Evolutionary conservation across 225 moss, liverwort and hornwort genomes (phyloP), one percentile per base, ranked within the genome.

Genomic region (Antitrichia curtipendula): DNA sequence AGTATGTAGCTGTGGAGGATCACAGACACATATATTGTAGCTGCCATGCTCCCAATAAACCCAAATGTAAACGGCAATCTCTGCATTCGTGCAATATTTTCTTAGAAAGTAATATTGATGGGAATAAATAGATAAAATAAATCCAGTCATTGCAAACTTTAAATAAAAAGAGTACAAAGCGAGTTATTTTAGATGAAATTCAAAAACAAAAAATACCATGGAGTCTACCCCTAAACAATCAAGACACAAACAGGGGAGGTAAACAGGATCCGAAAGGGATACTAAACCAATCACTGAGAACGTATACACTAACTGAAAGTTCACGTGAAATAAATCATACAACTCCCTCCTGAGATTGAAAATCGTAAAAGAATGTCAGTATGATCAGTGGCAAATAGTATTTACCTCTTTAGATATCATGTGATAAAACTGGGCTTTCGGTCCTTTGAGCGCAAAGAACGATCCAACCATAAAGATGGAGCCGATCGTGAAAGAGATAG

Each of bases 361-460:
- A 80, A 85, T 47, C 38, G 29, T 75, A 43, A 86, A 82, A 70
- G 29, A 79, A 80, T 14, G 52, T 56, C 76, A 60, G 6, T 25
- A 62, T 71, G n/a, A 76, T 77, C n/a, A 70, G 76, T 82, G 66
- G 73, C 20, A 81, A 78, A 86, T 57, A 64, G 52, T 82, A 54
- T 27, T 88, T 90, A 97, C 97, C 97, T 97, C 98, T 90, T 91
- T 95, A 50, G 97, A 94, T 69, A 96, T 90, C 98, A 99, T 97
- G 81, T 99, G 98, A 85, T 91, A 89, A 59, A 99, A 92, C 91
- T 99, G 98, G 62, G 96, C 87, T 91, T 95, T 95, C 32, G 98
- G 98, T 72, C 98, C 98, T 82, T 96, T 99, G 85, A 99, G 93
- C 59, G 96, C 97, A 86, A 99, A 99, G 86, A 99, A 93, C 15